phyloP scores from a whole-genome alignment of 306 rosid genomes.

The Cercis canadensis region DNA sequence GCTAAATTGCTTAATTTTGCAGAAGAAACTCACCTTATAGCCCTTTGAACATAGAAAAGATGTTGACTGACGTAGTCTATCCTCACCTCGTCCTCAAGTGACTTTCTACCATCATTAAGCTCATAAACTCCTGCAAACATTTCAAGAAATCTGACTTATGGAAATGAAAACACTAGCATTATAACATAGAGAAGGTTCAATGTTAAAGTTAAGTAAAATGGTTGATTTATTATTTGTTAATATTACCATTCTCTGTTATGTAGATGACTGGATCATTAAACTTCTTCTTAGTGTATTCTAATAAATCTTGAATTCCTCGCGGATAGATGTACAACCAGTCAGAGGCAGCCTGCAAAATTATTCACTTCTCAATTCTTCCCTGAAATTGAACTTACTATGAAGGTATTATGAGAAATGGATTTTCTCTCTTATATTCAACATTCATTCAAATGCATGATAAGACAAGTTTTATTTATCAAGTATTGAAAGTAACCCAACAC shows the following conservation, averaged over 20 bases:
- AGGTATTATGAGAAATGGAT: too few species aligned
- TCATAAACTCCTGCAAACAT: slow-evolving; percentile 37
- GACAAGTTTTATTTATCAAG: too few species aligned
- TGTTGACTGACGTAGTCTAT: slow-evolving; percentile 26
- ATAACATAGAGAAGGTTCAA: background rate
- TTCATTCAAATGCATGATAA: too few species aligned
- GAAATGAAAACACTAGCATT: background rate
- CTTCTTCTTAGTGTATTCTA: slow-evolving; percentile 45
- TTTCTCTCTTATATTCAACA: too few species aligned
- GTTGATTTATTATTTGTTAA: background rate
- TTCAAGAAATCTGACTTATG: background rate
- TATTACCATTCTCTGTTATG: slow-evolving; percentile 61
- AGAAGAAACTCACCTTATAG: slow-evolving; percentile 38
- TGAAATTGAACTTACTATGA: too few species aligned
- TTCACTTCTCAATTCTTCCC: too few species aligned
- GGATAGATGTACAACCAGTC: slow-evolving; percentile 46
- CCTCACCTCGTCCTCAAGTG: slow-evolving; percentile 38
- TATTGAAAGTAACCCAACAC: too few species aligned
- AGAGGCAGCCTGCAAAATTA: slow-evolving; percentile 40
- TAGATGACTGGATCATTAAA: slow-evolving; percentile 50
- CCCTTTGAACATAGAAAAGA: slow-evolving; percentile 26
- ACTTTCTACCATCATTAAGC: slow-evolving; percentile 16
- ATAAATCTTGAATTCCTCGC: slow-evolving; percentile 44
- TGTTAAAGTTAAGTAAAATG: background rate
- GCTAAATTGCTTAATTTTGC: background rate